Percentiles rank a stretch among this genome's conserved stretches.
Conservation (phyloP, 163 green algal genomes). For the Volvox carteri region DNA sequence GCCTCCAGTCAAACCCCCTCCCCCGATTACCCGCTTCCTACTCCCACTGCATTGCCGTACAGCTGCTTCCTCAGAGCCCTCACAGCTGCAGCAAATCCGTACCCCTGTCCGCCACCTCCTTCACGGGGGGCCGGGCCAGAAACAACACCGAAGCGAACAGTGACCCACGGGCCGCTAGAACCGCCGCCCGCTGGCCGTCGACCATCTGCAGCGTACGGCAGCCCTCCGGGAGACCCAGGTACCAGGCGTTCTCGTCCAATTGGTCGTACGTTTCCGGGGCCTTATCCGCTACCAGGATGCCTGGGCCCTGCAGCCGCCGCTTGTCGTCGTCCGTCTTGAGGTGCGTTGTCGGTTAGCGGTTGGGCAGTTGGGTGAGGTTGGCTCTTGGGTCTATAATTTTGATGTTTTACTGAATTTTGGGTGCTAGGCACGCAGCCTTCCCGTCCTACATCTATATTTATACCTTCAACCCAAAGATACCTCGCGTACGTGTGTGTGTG, state of each 20-base stretch:
- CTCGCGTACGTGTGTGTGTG: too few relatives aligned
- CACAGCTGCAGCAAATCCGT: conserved; percentile 48
- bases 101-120: conserved; percentile 17
- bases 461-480: too few relatives aligned
- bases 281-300: conserved; percentile 78
- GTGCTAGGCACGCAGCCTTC: too few relatives aligned
- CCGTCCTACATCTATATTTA: too few relatives aligned
- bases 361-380: not conserved
- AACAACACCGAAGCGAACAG: conserved; percentile 30
- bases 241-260: conserved; percentile 32
- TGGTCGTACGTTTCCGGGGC: not conserved
- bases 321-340: conserved; percentile 77
- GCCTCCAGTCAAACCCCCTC: too few relatives aligned
- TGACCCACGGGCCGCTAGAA: conserved; percentile 3
- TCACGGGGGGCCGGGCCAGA: conserved; percentile 43
- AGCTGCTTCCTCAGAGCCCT: not conserved
- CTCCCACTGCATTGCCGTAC: too few relatives aligned
- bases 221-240: conserved; percentile 35
- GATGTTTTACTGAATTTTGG: too few relatives aligned
- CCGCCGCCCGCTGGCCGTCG: conserved; percentile 16
- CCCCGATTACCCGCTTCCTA: too few relatives aligned
- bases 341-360: not conserved
- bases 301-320: conserved; percentile 68
- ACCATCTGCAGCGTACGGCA: conserved; percentile 16
- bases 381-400: too few relatives aligned